These are phyloP conservation scores for Melampsora larici-populina DNA, from an alignment of 1,284 basidiomycete species.

Conservation along the genomic window DNA sequence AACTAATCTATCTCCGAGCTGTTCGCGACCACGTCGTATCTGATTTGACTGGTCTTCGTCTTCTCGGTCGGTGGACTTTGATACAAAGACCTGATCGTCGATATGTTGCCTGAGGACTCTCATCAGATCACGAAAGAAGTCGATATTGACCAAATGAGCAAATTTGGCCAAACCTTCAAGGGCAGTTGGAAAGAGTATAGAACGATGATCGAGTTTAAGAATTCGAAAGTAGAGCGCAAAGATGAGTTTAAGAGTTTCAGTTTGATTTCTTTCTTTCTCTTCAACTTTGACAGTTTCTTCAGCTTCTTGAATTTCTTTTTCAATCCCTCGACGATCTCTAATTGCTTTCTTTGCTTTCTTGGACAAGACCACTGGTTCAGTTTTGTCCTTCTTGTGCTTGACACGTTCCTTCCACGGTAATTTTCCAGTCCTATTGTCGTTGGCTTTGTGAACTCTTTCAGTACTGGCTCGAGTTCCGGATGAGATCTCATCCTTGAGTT, in stretches of 20 bases:
- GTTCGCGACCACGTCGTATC: conserved; percentile 44
- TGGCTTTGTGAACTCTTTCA: conserved; percentile 51
- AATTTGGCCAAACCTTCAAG: conserved; percentile 88
- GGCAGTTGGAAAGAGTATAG: conserved; percentile 78
- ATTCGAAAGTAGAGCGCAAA: conserved; percentile 98
- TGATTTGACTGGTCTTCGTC: conserved; percentile 51
- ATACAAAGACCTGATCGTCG: conserved; percentile 53
- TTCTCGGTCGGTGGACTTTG: conserved; percentile 44
- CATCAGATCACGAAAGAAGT: conserved; percentile 96
- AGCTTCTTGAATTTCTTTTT: conserved; percentile 87
- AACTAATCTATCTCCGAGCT: conserved; percentile 67
- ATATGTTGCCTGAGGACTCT: conserved; percentile 78
- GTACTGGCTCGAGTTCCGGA: conserved; percentile 69
- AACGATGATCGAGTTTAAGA: conserved; percentile 79
- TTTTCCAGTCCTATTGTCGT: conserved; percentile 12
- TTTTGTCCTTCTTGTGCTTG: conserved; percentile 58
- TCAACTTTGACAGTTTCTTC: conserved; percentile 91
- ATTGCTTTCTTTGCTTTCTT: conserved; percentile 77
- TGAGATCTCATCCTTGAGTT: conserved; percentile 77
- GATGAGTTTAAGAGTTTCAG: conserved; percentile 93
- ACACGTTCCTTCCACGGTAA: conserved; percentile 54
- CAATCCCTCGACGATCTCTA: conserved; percentile 79
- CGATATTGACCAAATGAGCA: conserved; percentile 94
- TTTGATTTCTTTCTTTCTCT: conserved; percentile 83
- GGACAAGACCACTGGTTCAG: conserved; percentile 70